These are phyloP conservation scores for Hysterangium stoloniferum DNA, from an alignment of 768 basidiomycete species.

Conservation along the genomic window DNA sequence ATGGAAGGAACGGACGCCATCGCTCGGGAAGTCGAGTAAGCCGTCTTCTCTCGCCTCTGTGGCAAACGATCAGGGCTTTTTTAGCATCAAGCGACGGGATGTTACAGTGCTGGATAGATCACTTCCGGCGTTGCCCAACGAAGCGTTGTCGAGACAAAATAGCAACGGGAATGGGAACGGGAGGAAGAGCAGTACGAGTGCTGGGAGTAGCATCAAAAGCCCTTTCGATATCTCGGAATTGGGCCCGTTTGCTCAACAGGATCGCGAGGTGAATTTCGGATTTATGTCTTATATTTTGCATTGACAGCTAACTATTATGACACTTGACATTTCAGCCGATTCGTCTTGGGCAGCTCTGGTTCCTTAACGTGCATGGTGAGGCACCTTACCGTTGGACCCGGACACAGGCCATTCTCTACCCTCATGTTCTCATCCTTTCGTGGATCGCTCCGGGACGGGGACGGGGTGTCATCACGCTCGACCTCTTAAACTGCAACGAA, in stretches of 20 bases:
- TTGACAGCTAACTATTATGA: too few relatives aligned
- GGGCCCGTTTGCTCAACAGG: constrained; percentile 33
- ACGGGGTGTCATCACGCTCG: constrained; percentile 77
- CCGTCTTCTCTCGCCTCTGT: constrained; percentile 32
- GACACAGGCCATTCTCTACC: constrained; percentile 76
- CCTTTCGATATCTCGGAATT: constrained; percentile 42
- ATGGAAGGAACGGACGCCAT: constrained; percentile 72
- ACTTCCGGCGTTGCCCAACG: constrained; percentile 3
- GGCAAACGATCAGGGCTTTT: constrained; percentile 35
- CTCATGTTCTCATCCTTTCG: constrained; percentile 75
- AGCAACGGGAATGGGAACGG: constrained; percentile 9
- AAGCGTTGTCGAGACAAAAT: background rate
- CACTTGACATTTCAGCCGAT: constrained; percentile 55
- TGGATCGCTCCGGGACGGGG: constrained; percentile 84
- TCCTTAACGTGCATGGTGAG: constrained; percentile 82
- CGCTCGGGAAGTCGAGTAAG: constrained; percentile 22
- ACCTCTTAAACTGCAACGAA: constrained; percentile 78
- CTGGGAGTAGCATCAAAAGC: constrained; percentile 32
- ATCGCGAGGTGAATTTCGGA: constrained; percentile 38
- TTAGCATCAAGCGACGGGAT: constrained; percentile 42
- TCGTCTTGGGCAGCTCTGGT: constrained; percentile 82
- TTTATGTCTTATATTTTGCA: constrained; percentile 4
- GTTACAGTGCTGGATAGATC: constrained; percentile 1
- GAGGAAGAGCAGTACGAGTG: constrained; percentile 17
- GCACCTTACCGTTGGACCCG: constrained; percentile 76